phyloP scores from a whole-genome alignment of 1,284 basidiomycete genomes.

The Ceratobasidium sp. region DNA sequence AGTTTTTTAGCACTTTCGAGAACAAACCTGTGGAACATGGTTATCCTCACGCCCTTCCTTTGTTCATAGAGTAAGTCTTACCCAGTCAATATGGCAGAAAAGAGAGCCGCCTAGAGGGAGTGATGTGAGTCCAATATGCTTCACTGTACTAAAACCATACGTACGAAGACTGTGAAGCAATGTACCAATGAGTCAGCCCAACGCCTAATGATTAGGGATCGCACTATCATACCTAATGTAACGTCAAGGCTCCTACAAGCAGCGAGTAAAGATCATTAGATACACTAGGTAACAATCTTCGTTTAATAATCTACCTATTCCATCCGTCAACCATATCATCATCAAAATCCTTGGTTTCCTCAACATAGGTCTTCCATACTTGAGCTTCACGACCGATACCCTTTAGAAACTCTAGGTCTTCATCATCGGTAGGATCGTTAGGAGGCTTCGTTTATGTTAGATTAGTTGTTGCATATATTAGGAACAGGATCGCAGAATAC shows the following conservation, averaged over 20 bases:
- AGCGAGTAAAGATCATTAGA: not conserved
- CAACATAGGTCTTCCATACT: conserved; percentile 36
- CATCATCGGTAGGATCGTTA: not conserved
- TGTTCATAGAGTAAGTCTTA: not conserved
- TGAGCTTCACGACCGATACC: conserved; percentile 26
- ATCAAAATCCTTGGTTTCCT: conserved; percentile 21
- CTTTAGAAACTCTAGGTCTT: conserved; percentile 1
- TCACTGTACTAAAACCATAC: not conserved
- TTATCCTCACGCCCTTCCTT: not conserved
- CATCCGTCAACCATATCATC: conserved; percentile 35
- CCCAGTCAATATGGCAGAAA: conserved; percentile 5
- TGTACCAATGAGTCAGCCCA: not conserved
- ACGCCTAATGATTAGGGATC: not conserved
- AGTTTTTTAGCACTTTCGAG: conserved; percentile 21
- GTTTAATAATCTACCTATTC: conserved; percentile 3
- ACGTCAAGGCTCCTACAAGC: conserved; percentile 24
- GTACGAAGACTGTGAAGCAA: conserved; percentile 1
- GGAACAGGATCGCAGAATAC: too few species aligned
- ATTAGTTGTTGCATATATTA: too few species aligned
- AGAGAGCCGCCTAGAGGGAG: conserved; percentile 13
- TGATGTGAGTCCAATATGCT: not conserved
- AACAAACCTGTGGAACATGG: conserved; percentile 5
- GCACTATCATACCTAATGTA: conserved; percentile 14
- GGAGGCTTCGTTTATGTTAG: not conserved
- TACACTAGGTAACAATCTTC: too few species aligned